Base-by-base conservation (phyloP, 257 asterid species). In the Petunia axillaris region DNA sequence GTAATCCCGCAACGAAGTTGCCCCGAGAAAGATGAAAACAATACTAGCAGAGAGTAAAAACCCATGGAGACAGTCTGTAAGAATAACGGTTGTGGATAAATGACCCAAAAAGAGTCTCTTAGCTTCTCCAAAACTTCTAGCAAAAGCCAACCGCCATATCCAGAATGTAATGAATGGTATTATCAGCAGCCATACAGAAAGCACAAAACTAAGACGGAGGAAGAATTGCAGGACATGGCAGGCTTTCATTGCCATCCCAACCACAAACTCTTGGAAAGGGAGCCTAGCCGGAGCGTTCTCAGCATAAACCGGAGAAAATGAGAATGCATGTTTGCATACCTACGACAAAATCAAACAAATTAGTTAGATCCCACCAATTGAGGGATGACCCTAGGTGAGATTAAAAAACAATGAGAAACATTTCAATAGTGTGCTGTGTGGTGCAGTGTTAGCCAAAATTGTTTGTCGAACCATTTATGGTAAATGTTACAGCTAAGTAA, bases 111-210 rank as follows among this genome's bases (percentile, higher is more conserved):
- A 92, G 37, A 96, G 91, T 79, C 96, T 88, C 43, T 90, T 98
- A 41, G 98, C 98, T 86, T 96, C 99, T 75, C 92, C 90, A 74
- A 96, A 89, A 81, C 97, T 94, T 87, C 97, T 91, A 79, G 91
- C 97, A 86, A 96, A 94, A 78, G 98, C 95, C 87, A 96, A 81
- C 57, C 98, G 91, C 99, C 99, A 96, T 83, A 96, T 96, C 99
- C 99, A 96, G 84, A 96, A 94, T 54, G 99, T 96, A 81, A 96
- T 94, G 50, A 96, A 96, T 0, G 99, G 99, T 62, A 96, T 96
- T 57, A 93, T 91, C 80, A 96, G 94, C 81, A 96, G 98, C 99
- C 99, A 96, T 82, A 96, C 98, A 37, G 97, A 90, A 40, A 96
- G 97, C 37, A 96, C 98, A 66, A 96, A 96, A 86, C 97, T 91